Evolutionary conservation across 768 basidiomycete genomes (phyloP).

Genomic region (Suillus decipiens): DNA sequence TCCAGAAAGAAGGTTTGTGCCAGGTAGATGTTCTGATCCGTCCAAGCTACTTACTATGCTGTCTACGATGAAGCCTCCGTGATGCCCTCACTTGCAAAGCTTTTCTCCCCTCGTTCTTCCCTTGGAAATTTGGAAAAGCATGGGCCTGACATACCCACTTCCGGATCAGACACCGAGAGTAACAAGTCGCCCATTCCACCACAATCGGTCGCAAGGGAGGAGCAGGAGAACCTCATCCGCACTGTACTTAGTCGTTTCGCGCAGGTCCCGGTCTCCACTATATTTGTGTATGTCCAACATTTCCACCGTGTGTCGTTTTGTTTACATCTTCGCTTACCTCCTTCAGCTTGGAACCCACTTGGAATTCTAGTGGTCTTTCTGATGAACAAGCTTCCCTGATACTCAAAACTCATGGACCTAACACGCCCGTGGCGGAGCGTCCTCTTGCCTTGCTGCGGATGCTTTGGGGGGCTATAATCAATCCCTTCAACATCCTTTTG

Average conservation of each 20-base stretch:
- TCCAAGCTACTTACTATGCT: neutral
- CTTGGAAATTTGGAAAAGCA: constrained; percentile 1
- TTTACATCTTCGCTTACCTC: constrained; percentile 5
- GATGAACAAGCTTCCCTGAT: constrained; percentile 21
- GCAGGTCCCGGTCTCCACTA: constrained; percentile 20
- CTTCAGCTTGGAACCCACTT: constrained; percentile 27
- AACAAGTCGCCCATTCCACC: neutral
- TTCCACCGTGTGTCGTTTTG: neutral
- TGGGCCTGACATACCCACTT: neutral
- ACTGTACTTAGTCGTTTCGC: constrained; percentile 29
- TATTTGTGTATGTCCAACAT: constrained; percentile 25
- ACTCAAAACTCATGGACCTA: constrained; percentile 28
- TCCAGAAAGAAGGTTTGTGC: constrained; percentile 3
- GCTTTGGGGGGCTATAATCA: constrained; percentile 35
- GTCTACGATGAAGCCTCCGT: constrained; percentile 6
- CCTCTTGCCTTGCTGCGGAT: constrained; percentile 30
- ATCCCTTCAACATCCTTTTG: constrained; percentile 37
- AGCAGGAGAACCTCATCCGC: neutral
- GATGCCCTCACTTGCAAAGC: neutral
- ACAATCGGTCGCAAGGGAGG: neutral
- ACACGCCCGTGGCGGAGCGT: constrained; percentile 33
- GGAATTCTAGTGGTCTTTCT: constrained; percentile 27
- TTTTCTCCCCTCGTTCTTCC: neutral
- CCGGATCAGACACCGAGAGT: neutral
- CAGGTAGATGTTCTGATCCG: too few relatives aligned